These are phyloP conservation scores for Lepraria neglecta DNA, from an alignment of 495 filamentous ascomycete genomes.

Conservation along the genomic window DNA sequence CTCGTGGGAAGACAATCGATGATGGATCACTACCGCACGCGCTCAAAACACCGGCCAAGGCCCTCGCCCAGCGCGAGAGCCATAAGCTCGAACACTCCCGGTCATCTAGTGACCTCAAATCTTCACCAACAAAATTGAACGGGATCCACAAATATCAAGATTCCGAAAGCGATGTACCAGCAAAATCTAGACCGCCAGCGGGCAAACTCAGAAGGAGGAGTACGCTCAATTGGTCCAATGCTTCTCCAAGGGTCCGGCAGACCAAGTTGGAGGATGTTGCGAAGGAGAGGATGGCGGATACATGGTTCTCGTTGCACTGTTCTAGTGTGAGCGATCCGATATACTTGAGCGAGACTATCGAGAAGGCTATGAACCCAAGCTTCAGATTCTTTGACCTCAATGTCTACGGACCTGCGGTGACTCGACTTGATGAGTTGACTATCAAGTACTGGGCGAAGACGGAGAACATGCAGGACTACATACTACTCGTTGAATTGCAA, in stretches of 20 bases:
- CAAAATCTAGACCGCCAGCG: conserved; percentile 28
- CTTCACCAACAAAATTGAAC: conserved; percentile 20
- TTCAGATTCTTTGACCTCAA: conserved; percentile 83
- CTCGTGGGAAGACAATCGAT: conserved; percentile 70
- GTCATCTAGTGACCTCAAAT: conserved; percentile 64
- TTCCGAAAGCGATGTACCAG: conserved; percentile 15
- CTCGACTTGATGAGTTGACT: conserved; percentile 55
- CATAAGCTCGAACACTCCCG: conserved; percentile 58
- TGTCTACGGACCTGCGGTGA: conserved; percentile 56
- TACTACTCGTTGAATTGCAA: conserved; percentile 63
- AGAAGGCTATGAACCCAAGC: conserved; percentile 80
- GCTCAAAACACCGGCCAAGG: conserved; percentile 64
- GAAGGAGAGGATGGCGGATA: conserved; percentile 68
- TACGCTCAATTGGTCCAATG: conserved; percentile 59
- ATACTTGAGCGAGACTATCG: conserved; percentile 81
- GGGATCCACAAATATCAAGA: conserved; percentile 11
- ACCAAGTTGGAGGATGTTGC: conserved; percentile 68
- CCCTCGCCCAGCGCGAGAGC: conserved; percentile 53
- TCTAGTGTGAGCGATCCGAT: conserved; percentile 60
- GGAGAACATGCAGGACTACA: conserved; percentile 50
- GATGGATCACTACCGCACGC: conserved; percentile 68
- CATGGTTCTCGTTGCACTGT: conserved; percentile 82
- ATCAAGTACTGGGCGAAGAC: conserved; percentile 74
- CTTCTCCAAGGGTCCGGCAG: conserved; percentile 63
- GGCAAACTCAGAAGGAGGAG: conserved; percentile 54